These are phyloP conservation scores for Vitis cinerea DNA, from an alignment of 164 flowering plant species.

Conservation along the genomic window DNA sequence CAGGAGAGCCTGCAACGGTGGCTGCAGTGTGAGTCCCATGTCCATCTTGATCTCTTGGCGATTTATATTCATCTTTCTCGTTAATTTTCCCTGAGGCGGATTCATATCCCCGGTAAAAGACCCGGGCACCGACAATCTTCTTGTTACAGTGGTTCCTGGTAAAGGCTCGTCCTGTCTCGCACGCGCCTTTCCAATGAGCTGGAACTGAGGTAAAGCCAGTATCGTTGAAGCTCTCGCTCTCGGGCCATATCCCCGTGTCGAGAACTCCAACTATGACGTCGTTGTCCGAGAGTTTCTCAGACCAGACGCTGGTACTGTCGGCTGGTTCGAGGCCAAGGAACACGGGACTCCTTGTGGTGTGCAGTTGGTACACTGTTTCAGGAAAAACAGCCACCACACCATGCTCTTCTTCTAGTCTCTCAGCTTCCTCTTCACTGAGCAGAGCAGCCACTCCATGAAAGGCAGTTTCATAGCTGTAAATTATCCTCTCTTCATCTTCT, in stretches of 20 bases:
- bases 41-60: constrained; percentile 87
- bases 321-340: constrained; percentile 64
- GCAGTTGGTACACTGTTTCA: constrained; percentile 59
- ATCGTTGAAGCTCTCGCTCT: constrained; percentile 78
- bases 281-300: constrained; percentile 26
- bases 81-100: constrained; percentile 63
- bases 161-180: constrained; percentile 60
- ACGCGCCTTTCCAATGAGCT: constrained; percentile 64
- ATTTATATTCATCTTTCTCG: constrained; percentile 62
- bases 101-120: constrained; percentile 70
- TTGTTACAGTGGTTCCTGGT: constrained; percentile 47
- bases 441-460: constrained; percentile 81
- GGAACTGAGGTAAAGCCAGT: constrained; percentile 54
- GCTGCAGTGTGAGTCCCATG: constrained; percentile 95
- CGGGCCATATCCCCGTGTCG: constrained; percentile 93
- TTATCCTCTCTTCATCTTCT: constrained; percentile 41
- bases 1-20: constrained; percentile 76
- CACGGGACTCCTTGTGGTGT: constrained; percentile 85
- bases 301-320: constrained; percentile 41
- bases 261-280: constrained; percentile 83
- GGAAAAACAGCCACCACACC: constrained; percentile 65
- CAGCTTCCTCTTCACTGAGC: constrained; percentile 57
- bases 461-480: constrained; percentile 68
- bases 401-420: constrained; percentile 35
- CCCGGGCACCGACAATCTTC: constrained; percentile 79